These are phyloP conservation scores for Mucor circinelloides DNA, from an alignment of 371 early-diverging fungal genomes.

Conservation along the genomic window DNA sequence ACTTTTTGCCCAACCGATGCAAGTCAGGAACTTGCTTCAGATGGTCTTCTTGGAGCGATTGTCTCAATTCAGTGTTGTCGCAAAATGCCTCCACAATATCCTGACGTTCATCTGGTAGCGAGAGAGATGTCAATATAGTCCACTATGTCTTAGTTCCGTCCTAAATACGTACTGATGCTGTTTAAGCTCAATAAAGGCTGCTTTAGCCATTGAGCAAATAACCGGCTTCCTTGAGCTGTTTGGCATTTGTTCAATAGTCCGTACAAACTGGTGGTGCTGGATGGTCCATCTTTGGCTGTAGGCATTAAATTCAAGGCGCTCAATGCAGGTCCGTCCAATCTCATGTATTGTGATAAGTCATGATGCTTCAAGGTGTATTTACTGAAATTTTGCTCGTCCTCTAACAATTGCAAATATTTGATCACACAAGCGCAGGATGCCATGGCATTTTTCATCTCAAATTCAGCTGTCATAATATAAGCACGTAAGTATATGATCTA, in stretches of 20 bases:
- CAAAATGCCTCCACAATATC: constrained; percentile 79
- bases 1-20: constrained; percentile 80
- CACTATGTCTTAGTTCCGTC: not conserved
- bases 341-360: constrained; percentile 90
- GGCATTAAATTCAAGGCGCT: constrained; percentile 89
- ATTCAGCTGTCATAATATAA: constrained; percentile 63
- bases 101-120: constrained; percentile 67
- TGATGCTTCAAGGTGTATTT: constrained; percentile 70
- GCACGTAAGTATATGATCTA: not conserved
- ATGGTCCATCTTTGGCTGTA: constrained; percentile 72
- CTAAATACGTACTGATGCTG: constrained; percentile 62
- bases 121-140: not conserved
- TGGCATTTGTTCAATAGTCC: constrained; percentile 90
- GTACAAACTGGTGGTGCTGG: constrained; percentile 81
- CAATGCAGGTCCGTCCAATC: constrained; percentile 90
- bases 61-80: constrained; percentile 70
- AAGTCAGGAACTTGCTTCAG: constrained; percentile 88
- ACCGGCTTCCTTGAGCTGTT: constrained; percentile 88
- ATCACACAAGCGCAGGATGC: constrained; percentile 75
- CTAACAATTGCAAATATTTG: constrained; percentile 74
- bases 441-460: constrained; percentile 81
- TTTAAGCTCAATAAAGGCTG: constrained; percentile 84
- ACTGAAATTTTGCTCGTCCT: constrained; percentile 76
- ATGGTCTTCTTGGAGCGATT: constrained; percentile 74
- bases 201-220: constrained; percentile 92